Percentiles rank a stretch among this genome's conserved stretches.
These are phyloP conservation scores for Oxytropis ochrocephala DNA, from an alignment of 306 rosid species.

Conservation along the genomic window DNA sequence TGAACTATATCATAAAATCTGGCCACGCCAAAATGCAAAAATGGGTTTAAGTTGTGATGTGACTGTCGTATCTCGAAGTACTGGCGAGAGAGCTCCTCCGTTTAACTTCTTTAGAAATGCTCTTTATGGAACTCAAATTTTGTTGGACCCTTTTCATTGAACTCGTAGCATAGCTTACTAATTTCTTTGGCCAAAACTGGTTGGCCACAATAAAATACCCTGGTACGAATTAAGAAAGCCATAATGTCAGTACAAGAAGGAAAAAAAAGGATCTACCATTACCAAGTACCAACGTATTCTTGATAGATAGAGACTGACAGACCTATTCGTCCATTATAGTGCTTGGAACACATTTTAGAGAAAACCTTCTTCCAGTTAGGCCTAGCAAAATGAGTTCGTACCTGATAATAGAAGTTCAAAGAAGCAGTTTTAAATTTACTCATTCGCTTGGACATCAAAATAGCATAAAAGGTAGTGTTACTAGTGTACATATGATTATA, in stretches of 20 bases:
- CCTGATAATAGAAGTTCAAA: conserved; percentile 41
- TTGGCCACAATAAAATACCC: conserved; percentile 96
- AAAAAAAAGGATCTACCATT: neutral
- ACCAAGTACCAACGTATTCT: neutral
- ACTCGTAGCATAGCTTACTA: conserved; percentile 81
- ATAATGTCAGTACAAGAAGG: conserved; percentile 7
- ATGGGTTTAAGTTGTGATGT: conserved; percentile 15
- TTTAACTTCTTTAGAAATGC: conserved; percentile 54
- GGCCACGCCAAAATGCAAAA: conserved; percentile 17
- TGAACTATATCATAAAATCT: conserved; percentile 28
- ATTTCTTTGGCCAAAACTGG: conserved; percentile 97
- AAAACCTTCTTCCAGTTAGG: conserved; percentile 99
- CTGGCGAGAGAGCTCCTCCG: neutral
- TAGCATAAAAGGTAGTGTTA: neutral
- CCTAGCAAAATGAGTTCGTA: conserved; percentile 97
- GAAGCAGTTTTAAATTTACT: neutral
- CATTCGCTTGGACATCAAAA: neutral
- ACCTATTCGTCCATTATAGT: conserved; percentile 85
- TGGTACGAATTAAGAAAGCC: conserved; percentile 29
- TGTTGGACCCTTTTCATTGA: conserved; percentile 92
- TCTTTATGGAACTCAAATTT: conserved; percentile 98
- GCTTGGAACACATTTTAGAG: conserved; percentile 86
- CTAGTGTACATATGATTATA: too few relatives aligned
- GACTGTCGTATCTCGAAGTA: neutral
- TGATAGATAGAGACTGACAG: conserved; percentile 21